These are phyloP conservation scores for Psilocybe subaeruginosa DNA, from an alignment of 768 basidiomycete species.

Conservation along the genomic window DNA sequence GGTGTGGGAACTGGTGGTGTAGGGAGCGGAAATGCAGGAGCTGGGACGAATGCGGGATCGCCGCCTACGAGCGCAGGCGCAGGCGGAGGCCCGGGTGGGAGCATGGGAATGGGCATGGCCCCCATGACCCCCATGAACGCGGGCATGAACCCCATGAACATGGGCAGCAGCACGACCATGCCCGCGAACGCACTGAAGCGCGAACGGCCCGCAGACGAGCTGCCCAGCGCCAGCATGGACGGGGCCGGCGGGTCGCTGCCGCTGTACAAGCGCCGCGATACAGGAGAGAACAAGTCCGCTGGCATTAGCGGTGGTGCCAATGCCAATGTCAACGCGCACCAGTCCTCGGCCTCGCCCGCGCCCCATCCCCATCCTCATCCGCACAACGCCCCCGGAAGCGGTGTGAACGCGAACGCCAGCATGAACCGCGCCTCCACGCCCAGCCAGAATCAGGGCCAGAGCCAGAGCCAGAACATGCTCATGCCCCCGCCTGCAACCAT, in stretches of 20 bases:
- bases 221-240: constrained; percentile 22
- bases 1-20: not conserved
- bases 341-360: constrained; percentile 3
- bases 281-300: constrained; percentile 59
- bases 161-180: no score
- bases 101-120: not conserved
- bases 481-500: constrained; percentile 46
- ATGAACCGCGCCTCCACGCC: not conserved
- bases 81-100: not conserved
- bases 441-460: not conserved
- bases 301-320: no score
- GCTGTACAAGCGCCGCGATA: constrained; percentile 66
- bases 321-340: constrained; percentile 4
- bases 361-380: not conserved
- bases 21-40: not conserved
- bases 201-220: constrained; percentile 55
- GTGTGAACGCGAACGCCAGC: not conserved
- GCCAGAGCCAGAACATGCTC: constrained; percentile 21
- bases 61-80: not conserved
- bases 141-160: not conserved
- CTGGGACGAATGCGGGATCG: not conserved
- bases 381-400: not conserved
- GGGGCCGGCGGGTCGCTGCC: constrained; percentile 25
- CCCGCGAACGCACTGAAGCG: constrained; percentile 53
- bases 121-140: not conserved